A percentile compares a stretch with the other conserved stretches of the same genome.
phyloP scores from a whole-genome alignment of 768 basidiomycete species.

The Clitopilus passeckerianus region DNA sequence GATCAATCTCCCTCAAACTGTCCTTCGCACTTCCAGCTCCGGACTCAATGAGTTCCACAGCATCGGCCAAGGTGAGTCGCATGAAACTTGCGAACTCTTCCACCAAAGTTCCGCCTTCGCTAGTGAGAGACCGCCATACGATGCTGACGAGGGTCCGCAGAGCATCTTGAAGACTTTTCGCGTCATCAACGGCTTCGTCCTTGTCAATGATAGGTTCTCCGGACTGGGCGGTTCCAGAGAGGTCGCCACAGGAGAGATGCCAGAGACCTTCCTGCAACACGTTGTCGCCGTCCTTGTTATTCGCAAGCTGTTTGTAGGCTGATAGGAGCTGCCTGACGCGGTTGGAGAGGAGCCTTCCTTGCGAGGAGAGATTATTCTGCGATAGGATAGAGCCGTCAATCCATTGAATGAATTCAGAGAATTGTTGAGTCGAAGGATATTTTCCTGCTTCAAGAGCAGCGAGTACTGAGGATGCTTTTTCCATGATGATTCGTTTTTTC shows the following conservation, averaged over 20 bases:
- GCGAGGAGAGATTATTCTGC: slow-evolving; percentile 43
- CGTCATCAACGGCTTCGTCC: slow-evolving; percentile 45
- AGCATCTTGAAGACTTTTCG: slow-evolving; percentile 42
- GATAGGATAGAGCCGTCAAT: slow-evolving; percentile 28
- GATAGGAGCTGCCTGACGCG: slow-evolving; percentile 48
- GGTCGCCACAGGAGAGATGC: slow-evolving; percentile 55
- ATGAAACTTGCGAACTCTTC: slow-evolving; percentile 62
- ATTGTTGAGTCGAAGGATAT: slow-evolving; percentile 58
- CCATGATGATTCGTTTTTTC: slow-evolving; percentile 36
- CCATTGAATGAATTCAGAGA: slow-evolving; percentile 49
- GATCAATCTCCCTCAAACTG: slow-evolving; percentile 47
- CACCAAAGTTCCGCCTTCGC: slow-evolving; percentile 50
- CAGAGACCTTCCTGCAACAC: slow-evolving; percentile 61
- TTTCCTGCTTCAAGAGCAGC: slow-evolving; percentile 72
- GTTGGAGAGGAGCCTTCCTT: slow-evolving; percentile 47
- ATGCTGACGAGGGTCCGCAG: slow-evolving; percentile 47
- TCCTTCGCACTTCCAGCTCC: slow-evolving; percentile 49
- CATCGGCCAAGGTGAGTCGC: slow-evolving; percentile 62
- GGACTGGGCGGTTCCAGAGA: slow-evolving; percentile 25
- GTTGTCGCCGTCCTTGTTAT: slow-evolving; percentile 60
- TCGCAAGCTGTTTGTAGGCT: slow-evolving; percentile 50
- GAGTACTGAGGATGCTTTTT: slow-evolving; percentile 54
- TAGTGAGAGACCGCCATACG: slow-evolving; percentile 46
- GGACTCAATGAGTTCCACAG: slow-evolving; percentile 52
- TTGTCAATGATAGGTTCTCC: slow-evolving; percentile 21